Conservation (phyloP, 495 filamentous ascomycete genomes). For the Apodospora peruviana region DNA sequence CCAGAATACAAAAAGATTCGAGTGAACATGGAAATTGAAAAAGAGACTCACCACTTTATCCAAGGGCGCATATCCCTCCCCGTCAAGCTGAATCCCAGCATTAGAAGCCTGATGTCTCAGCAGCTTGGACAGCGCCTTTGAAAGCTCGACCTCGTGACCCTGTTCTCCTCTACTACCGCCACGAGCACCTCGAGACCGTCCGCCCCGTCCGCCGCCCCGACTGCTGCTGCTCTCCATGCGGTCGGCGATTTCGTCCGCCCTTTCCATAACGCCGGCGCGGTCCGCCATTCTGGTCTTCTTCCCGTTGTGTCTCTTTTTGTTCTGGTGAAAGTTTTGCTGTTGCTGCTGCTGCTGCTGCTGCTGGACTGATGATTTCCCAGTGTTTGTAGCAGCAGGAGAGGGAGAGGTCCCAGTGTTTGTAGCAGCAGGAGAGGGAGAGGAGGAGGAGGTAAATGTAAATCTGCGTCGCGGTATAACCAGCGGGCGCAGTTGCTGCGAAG, state of each 20-base stretch:
- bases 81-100: conserved; percentile 69
- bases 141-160: conserved; percentile 60
- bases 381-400: too few relatives aligned
- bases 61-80: conserved; percentile 74
- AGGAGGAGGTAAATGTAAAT: too few relatives aligned
- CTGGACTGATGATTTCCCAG: too few relatives aligned
- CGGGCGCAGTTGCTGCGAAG: too few relatives aligned
- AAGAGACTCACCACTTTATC: conserved; percentile 63
- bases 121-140: conserved; percentile 72
- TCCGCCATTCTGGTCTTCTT: too few relatives aligned
- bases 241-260: conserved; percentile 1
- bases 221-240: background rate
- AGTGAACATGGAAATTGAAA: conserved; percentile 4
- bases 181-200: conserved; percentile 11
- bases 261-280: background rate
- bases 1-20: background rate
- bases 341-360: too few relatives aligned
- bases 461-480: too few relatives aligned
- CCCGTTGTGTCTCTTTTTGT: too few relatives aligned
- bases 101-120: conserved; percentile 78
- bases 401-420: too few relatives aligned
- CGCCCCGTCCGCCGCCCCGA: background rate
- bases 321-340: too few relatives aligned
- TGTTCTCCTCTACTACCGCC: conserved; percentile 24
- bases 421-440: too few relatives aligned